Evolutionary conservation across 495 filamentous ascomycete genomes (phyloP), one percentile per base, ranked within the genome.

Genomic region (Aspergillus cristatus): DNA sequence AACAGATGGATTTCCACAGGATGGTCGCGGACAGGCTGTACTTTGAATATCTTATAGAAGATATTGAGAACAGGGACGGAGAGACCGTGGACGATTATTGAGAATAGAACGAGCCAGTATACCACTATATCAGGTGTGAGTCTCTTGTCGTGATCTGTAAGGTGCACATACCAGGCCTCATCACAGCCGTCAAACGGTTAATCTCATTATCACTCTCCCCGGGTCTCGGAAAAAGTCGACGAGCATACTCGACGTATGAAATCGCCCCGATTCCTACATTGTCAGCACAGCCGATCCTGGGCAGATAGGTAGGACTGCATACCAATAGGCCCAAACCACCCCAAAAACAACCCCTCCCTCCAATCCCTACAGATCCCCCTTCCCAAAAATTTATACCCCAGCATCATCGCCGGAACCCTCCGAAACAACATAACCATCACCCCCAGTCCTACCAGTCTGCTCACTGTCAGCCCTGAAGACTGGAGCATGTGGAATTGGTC

Each of bases 101-200:
- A 76, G 56, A 76, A 71, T 15, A 76, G 54, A 10, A 76, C 73
- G 4, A 79, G 65, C 54, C 67, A 78, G 47, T 76, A 78, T 4
- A 77, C 74, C 6, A 74, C 70, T 56, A 25, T 17, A 43, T 18
- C 5, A 18, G 10, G 22, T 11, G 48, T 40, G n/a, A 2, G 13
- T 4, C 22, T 14, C n/a, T n/a, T n/a, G n/a, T n/a, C n/a, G n/a
- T n/a, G n/a, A n/a, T n/a, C n/a, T n/a, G n/a, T n/a, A n/a, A n/a
- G n/a, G n/a, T n/a, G n/a, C n/a, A n/a, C 46, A 38, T 39, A 65
- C 57, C 52, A 32, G 68, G 71, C 11, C 57, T 47, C 53, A 78
- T 71, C 22, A 61, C 63, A 20, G 62, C 55, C 3, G 71, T 62
- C 22, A 78, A 40, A 34, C 56, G 52, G n/a, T 70, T 72, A 32